Base-by-base conservation (phyloP, 768 basidiomycete species). In the Hemileccinum rubropunctum region DNA sequence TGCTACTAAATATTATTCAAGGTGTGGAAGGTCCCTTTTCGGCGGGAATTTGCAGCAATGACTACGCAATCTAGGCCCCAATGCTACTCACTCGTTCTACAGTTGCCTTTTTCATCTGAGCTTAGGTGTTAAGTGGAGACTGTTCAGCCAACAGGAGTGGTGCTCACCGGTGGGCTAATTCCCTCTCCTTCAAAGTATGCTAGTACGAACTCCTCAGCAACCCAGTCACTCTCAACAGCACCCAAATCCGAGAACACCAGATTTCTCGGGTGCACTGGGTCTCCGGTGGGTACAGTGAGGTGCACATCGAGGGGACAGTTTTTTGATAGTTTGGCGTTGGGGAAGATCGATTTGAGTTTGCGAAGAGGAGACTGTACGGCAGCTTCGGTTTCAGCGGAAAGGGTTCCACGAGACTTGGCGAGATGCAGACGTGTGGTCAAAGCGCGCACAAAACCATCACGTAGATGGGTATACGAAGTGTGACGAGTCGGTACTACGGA, bases 361-460 rank as follows among this genome's bases (percentile, higher is more conserved):
- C 83, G 79, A 51, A 91, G 73, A 1, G 89, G 84, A 1, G 80
- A 78, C 45, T 81, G 80, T 5, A 80, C 73, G 2, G 66, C 72
- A 40, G 75, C 63, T 49, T 86, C 82, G 18, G 78, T 80, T 48
- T 85, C 84, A 46, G 80, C 72, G 0, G 83, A 74, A 10, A 91
- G 66, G 0, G 71, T 68, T 9, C 76, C 81, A 14, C 73, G 70
- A 58, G 82, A 75, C 41, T 75, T 75, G 41, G 72, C 77, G 10
- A 77, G 63, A 21, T 74, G 69, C 50, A 90, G 70, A 17, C 88
- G 81, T 3, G 74, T 71, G 55, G 83, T 81, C 40, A 94, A 66
- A 14, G 88, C 79, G 38, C 91, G 80, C 66, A 91, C 75, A 57
- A 92, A 92, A 3, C 86, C 91, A 61, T 93, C 91, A 18, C 91